Conservation (phyloP, 2,329 filamentous ascomycete genomes). For the Cercospora zeina region DNA sequence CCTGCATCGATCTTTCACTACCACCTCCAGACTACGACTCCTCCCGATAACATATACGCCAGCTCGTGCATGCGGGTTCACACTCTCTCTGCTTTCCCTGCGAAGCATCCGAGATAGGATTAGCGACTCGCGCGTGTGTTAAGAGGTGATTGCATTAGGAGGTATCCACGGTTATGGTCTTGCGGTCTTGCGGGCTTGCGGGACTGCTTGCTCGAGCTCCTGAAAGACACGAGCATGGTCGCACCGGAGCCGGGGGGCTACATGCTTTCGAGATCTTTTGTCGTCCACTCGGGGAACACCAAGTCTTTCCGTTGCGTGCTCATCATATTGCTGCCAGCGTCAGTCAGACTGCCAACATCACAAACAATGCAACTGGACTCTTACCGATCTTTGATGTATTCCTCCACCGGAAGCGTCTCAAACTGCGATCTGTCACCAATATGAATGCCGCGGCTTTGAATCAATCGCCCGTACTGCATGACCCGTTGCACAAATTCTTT, state of each 20-base stretch:
- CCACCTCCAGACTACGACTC: no score
- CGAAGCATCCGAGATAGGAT: no score
- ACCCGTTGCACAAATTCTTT: slow-evolving; percentile 43
- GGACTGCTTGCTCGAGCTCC: no score
- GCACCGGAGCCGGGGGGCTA: background rate
- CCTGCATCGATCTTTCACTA: background rate
- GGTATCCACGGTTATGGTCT: no score
- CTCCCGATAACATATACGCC: no score
- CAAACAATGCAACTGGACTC: background rate
- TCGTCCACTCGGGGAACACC: slow-evolving; percentile 29
- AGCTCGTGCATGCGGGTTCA: no score
- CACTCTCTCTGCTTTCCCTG: no score
- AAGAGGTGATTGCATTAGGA: no score
- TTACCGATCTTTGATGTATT: slow-evolving; percentile 43
- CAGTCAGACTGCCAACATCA: background rate
- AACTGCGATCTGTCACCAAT: slow-evolving; percentile 47
- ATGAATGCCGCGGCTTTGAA: slow-evolving; percentile 44
- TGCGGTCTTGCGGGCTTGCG: no score
- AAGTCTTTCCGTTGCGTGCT: slow-evolving; percentile 22
- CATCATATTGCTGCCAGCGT: slow-evolving; percentile 26
- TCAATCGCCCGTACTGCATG: slow-evolving; percentile 43
- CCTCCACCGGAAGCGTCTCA: slow-evolving; percentile 41
- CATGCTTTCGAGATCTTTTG: slow-evolving; percentile 20
- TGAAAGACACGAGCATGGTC: no score
- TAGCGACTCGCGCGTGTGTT: no score